Evolutionary conservation across 345 rosid genomes (phyloP), one percentile per base, ranked within the genome.

Genomic region (Lepidium sativum): DNA sequence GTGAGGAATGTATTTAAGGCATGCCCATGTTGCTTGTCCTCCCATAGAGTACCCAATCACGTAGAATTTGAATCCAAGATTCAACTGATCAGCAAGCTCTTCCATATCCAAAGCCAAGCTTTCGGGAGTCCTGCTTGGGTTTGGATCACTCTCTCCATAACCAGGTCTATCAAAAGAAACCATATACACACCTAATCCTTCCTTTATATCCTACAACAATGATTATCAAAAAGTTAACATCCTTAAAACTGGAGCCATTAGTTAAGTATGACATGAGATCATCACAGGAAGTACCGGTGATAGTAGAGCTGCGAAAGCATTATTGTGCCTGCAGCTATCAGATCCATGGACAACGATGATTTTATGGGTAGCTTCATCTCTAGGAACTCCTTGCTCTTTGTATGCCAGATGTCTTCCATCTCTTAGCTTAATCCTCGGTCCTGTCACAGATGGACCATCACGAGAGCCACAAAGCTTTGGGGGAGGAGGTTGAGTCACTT

Each of bases 121-220:
- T 60, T 84, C 75, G 0, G 70, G 70, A 8, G 94, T 76, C 62
- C 81, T 74, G 15, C 75, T 75, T 14, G 82, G 81, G 51, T 86
- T 47, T 7, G 86, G 83, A 70, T 82, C 87, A 55, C 94, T 86
- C 77, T 86, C 94, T 54, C 86, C 89, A 68, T 86, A 86, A 56
- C 94, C 86, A 34, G 89, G 83, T 71, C 84, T 79, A 71, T 86
- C 94, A 56, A 79, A 79, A 44, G 89, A 82, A 55, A 86, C 82
- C 31, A 80, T 62, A 67, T 82, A 80, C 58, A 86, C 52, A 59
- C 84, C 81, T 17, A 86, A 39, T 56, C 77, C 85, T 16, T 86
- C 80, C 15, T 77, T 42, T n/a, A 77, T 35, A 8, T 81, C 87
- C 89, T 86, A 78, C 65, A 73, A 68, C 47, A 68, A 29, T 45